Base-by-base conservation (phyloP, 2,329 filamentous ascomycete species). In the Aspergillus melleus region DNA sequence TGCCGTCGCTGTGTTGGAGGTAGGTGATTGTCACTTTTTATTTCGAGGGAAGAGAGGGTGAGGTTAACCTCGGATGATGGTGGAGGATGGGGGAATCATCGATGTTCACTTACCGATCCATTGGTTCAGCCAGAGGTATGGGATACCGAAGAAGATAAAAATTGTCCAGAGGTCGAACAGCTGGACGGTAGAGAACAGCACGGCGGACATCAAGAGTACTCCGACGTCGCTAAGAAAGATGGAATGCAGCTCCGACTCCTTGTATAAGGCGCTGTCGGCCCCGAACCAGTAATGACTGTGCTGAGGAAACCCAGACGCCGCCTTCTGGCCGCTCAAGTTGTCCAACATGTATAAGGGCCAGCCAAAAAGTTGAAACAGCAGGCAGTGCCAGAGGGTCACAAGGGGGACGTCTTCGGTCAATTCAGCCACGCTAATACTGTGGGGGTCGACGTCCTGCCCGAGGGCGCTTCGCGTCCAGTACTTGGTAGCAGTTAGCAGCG, bases 1-100 rank as follows among this genome's bases (percentile, higher is more conserved):
- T 68, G 1, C 72, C 76, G 70, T 90, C 85, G 54, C 86, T 88
- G 80, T 91, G 88, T 76, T 91, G 88, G 20, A 91, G 85, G 75
- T 89, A 91, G 52, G 88, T 90, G 68, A 90, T 90, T 65, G 87
- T 87, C 24, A 90, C 87, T 86, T 6, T 9, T 29, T 24, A 6
- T 29, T 29, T 29, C 26, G 26, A 8, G 36, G 16, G 36, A 42
- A n/a, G 36, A 36, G 36, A 36, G 12, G 32, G 11, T 12, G 32
- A 16, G 26, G 26, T 36, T 12, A 36, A 12, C 6, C 6, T 36
- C 14, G 32, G 32, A 36, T 5, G 16, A 6, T 16, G 36, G 11
- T 6, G 12, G 36, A 39, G 36, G 4, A 16, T 2, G 36, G 14
- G 36, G 6, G 14, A n/a, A n/a, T 8, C 14, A 42, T 8, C 14